Base-by-base conservation (phyloP, 148 eudicot species). In the Vaccinium vitisidaea region DNA sequence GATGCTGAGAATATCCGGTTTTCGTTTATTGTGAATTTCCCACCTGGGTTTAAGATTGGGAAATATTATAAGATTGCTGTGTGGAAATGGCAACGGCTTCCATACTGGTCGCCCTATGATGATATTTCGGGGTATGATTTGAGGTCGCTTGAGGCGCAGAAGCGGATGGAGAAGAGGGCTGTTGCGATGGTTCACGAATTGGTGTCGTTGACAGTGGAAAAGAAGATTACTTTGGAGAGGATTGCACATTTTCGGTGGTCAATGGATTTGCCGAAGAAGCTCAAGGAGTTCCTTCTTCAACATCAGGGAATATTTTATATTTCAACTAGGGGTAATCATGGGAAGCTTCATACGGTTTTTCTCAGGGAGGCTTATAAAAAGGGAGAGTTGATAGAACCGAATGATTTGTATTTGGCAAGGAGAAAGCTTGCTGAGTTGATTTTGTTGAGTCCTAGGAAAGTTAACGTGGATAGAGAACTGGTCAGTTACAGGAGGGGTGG, bases 31-130 rank as follows among this genome's bases (percentile, higher is more conserved):
- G 93, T 94, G 86, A 93, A 94, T 93, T 97, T 95, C 79, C 99
- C 99, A 14, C 99, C 98, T 0, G 99, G 99, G 80, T 97, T 95
- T 86, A 97, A 88, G 89, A 87, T 90, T 27, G 92, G 94, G 12
- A 97, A 97, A 90, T 95, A 94, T 83, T 97, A 87, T 81, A 97
- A 90, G 86, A 95, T 95, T 88, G 99, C 94, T 6, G 90, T 97
- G 85, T 95, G 99, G 99, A 95, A 94, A 80, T 97, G 99, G 99
- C 99, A 97, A 85, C 82, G 99, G 85, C 53, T 95, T 85, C 99
- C 99, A 1, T 97, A 97, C 87, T 97, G 99, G 99, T 94, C 98
- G 8, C 99, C 98, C 0, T 97, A 97, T 83, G 99, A 95, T 84
- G 94, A 97, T 86, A 85, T 97, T 23, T 91, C 94, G 1, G 98